Base-by-base conservation (phyloP, 2,329 filamentous ascomycete species). In the Gnomoniopsis sp. region DNA sequence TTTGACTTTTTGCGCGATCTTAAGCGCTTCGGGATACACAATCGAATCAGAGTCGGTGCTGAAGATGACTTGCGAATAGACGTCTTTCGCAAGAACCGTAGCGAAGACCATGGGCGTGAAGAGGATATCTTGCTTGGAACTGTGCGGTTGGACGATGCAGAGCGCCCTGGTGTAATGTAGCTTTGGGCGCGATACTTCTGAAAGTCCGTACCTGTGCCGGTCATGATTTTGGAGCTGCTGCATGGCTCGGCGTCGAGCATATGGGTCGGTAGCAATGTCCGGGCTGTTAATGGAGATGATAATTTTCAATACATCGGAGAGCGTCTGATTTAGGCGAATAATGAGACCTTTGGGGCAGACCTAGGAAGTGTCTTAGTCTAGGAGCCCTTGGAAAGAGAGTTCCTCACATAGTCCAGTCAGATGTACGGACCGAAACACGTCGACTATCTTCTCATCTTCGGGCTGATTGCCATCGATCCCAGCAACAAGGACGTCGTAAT, bases 21-120 rank as follows among this genome's bases (percentile, higher is more conserved):
- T 34, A 7, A 57, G 41, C 15, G 55, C 36, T 1, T 15, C 48
- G 2, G 38, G 48, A 19, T n/a, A 46, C 12, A 52, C 19, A 10
- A 44, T 46, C 8, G 55, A 30, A 26, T 51, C 55, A 3, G 55
- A 57, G 38, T 57, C 55, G 23, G 55, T 57, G 38, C 55, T 57
- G 48, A 57, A 57, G 2, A 57, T 23, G 4, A 57, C 22, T 6
- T 57, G 22, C 23, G 15, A 22, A n/a, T 43, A 17, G 15, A 44
- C n/a, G 15, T 8, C 36, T 36, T 43, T 15, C 3, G 55, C 23
- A 2, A 57, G 17, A 6, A 46, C 19, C 2, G 48, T 57, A 3
- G 48, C 55, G 6, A 57, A 15, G 1, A 46, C 33, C 6, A 51
- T 30, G 4, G 55, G 30, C 1, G 47, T 57, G 15, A 57, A 57